Evolutionary conservation across 306 rosid species (phyloP).

Genomic region (Cicer judaicum): DNA sequence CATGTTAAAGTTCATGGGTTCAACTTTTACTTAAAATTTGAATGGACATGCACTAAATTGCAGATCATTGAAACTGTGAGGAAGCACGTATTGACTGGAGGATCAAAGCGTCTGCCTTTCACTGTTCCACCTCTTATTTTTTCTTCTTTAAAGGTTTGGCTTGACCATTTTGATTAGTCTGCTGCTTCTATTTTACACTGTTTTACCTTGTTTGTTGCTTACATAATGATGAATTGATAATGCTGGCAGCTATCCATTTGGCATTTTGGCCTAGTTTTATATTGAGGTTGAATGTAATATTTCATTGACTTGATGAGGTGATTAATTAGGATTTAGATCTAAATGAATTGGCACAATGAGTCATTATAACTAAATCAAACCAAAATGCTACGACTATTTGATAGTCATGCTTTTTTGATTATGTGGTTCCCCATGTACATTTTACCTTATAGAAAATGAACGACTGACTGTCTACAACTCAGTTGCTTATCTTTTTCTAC

Average conservation of each 20-base stretch:
- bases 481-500: constrained; percentile 5
- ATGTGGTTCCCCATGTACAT: not conserved
- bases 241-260: constrained; percentile 25
- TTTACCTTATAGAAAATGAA: constrained; percentile 25
- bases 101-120: constrained; percentile 88
- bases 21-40: constrained; percentile 39
- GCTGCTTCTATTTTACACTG: constrained; percentile 26
- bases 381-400: constrained; percentile 7
- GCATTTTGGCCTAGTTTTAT: constrained; percentile 26
- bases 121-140: constrained; percentile 90
- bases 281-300: constrained; percentile 21
- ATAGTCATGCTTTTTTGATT: constrained; percentile 26
- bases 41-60: constrained; percentile 49
- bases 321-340: constrained; percentile 24
- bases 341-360: constrained; percentile 30
- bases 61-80: constrained; percentile 88
- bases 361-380: constrained; percentile 21
- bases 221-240: constrained; percentile 21
- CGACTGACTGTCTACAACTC: constrained; percentile 9
- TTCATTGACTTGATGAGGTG: constrained; percentile 21
- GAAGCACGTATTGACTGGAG: constrained; percentile 88
- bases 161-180: constrained; percentile 40
- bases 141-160: constrained; percentile 84
- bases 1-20: constrained; percentile 35
- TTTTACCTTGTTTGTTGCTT: constrained; percentile 40